Evolutionary conservation across 1,139 yeast genomes (phyloP), one percentile per base, ranked within the genome.

Genomic region (Candida sp.): DNA sequence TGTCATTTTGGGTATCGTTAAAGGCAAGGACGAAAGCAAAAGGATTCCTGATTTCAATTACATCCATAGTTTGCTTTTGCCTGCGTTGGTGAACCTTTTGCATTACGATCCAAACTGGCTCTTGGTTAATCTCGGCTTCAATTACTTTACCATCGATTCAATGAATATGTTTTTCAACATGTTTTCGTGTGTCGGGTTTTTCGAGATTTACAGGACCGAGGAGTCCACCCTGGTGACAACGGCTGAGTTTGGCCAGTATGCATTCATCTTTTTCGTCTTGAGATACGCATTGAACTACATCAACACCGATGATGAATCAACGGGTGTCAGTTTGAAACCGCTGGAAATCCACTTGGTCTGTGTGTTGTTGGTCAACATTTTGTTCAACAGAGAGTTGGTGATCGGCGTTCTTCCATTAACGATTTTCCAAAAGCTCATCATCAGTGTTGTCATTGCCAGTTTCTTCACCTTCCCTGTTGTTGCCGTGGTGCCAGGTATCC

Each of bases 41-140:
- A 12, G 62, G 60, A 58, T 69, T 40, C 81, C 81, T 5, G 78
- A 73, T 47, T 77, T 77, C 58, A 72, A 76, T 55, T 62, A 69
- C 51, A 46, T 77, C 11, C 73, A 74, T 58, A 63, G 77, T 27
- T 55, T 72, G 5, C 53, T 73, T 31, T 55, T 77, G 7, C 80
- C 81, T 0, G 59, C 67, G 43, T 59, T 63, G 17, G 56, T 70
- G 23, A 57, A 59, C 47, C 52, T 68, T 30, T 52, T 68, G 31
- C 61, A 53, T 50, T 56, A 63, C 49, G 55, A 62, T 30, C 59
- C 64, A 23, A 56, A 59, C 23, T 66, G 67, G 57, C 62, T 74
- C 49, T 60, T 72, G 51, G 62, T 65, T 25, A 75, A 72, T 54
- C 63, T 76, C 55, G 62, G 75, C 5, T 64, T 72, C 51, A 76